Evolutionary conservation across 192 early-diverging fungal genomes (phyloP).

Genomic region (Phycomyces blakesleeanus): DNA sequence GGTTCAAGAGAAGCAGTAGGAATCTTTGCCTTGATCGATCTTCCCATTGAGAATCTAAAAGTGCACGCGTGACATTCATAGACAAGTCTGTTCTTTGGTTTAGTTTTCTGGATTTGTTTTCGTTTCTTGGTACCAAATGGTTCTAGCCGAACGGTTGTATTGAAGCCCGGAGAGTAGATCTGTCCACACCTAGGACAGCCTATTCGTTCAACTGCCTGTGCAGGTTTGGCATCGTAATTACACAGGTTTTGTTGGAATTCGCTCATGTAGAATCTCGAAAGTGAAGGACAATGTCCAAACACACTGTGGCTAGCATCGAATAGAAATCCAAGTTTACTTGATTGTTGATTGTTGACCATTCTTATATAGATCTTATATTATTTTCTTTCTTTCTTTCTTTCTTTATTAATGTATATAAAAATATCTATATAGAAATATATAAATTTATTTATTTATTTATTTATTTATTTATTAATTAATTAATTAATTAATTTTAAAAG

Average conservation of each 20-base stretch:
- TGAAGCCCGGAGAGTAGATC: not conserved
- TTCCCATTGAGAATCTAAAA: not conserved
- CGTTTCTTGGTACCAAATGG: not conserved
- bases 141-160: not conserved
- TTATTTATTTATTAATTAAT: no score
- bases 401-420: not conserved
- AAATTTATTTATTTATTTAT: no score
- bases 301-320: not conserved
- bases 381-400: not conserved
- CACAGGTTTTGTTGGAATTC: slow-evolving; percentile 2
- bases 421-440: not conserved
- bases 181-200: slow-evolving; percentile 6
- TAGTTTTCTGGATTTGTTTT: not conserved
- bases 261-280: slow-evolving; percentile 4
- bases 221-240: not conserved
- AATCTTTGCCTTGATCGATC: not conserved
- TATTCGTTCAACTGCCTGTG: not conserved
- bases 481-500: no score
- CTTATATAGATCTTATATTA: no score
- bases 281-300: not conserved
- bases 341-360: not conserved
- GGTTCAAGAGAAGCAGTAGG: not conserved
- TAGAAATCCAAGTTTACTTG: not conserved
- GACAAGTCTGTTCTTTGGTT: not conserved
- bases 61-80: not conserved